Evolutionary conservation across 2,329 filamentous ascomycete species (phyloP).

Genomic region (Sordariomycetes sp.): DNA sequence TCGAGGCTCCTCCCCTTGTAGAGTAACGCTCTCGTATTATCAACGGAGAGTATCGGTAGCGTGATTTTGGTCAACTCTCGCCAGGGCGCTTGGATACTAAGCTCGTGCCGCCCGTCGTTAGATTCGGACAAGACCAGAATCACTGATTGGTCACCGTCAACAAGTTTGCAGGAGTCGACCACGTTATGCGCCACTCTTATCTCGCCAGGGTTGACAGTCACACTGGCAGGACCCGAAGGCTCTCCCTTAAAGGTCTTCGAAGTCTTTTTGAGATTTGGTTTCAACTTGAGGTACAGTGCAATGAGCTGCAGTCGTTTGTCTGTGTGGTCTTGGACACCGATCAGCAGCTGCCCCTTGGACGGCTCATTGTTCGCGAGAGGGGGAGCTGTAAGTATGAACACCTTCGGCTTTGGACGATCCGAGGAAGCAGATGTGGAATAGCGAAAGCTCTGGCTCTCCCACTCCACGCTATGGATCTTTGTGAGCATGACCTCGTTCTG

Average conservation of each 20-base stretch:
- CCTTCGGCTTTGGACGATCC: constrained; percentile 45
- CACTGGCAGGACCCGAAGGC: constrained; percentile 9
- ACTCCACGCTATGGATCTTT: constrained; percentile 59
- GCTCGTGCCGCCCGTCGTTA: constrained; percentile 51
- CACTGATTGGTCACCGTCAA: constrained; percentile 57
- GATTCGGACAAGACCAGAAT: constrained; percentile 63
- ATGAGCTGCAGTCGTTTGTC: constrained; percentile 61
- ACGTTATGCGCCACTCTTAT: constrained; percentile 56
- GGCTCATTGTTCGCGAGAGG: constrained; percentile 43
- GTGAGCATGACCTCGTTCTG: constrained; percentile 64
- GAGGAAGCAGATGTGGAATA: constrained; percentile 48
- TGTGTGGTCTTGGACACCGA: constrained; percentile 62
- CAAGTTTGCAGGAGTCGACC: constrained; percentile 62
- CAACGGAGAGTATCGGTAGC: constrained; percentile 49
- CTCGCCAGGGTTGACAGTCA: constrained; percentile 30
- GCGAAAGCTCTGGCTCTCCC: constrained; percentile 51
- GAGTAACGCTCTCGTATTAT: constrained; percentile 51
- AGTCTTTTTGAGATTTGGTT: constrained; percentile 18
- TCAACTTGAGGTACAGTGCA: constrained; percentile 47
- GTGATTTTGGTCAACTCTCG: constrained; percentile 58
- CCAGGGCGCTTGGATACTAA: constrained; percentile 71
- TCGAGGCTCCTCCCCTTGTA: constrained; percentile 42
- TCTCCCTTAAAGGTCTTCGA: constrained; percentile 8
- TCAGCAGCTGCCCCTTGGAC: constrained; percentile 44
- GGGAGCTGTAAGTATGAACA: constrained; percentile 59